Evolutionary conservation across 1,139 yeast genomes (phyloP).

Genomic region (Lodderomyces orthopsilosis): DNA sequence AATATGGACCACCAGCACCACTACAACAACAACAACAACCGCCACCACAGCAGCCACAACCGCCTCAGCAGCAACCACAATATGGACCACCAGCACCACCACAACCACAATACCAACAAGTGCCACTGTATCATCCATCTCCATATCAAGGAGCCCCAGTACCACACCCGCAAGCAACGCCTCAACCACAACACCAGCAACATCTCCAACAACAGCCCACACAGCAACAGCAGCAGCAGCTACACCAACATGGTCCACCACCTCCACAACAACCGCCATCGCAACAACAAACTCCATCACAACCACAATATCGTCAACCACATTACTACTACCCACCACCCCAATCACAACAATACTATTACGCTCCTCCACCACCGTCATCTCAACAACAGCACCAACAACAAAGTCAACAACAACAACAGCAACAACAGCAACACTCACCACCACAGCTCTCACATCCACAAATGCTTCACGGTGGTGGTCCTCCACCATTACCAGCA

Average conservation of each 20-base stretch:
- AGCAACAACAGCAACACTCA: slow-evolving; percentile 9
- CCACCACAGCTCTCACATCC: slow-evolving; percentile 15
- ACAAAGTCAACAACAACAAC: slow-evolving; percentile 8
- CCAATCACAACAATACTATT: slow-evolving; percentile 15
- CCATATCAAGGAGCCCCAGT: slow-evolving; percentile 12
- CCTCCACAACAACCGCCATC: slow-evolving; percentile 17
- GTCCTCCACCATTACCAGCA: slow-evolving; percentile 1
- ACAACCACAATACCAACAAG: slow-evolving; percentile 6
- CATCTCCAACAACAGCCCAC: slow-evolving; percentile 17
- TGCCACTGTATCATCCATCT: slow-evolving; percentile 10
- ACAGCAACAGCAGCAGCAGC: slow-evolving; percentile 16
- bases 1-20: slow-evolving; percentile 8
- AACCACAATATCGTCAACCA: slow-evolving; percentile 6
- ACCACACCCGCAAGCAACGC: slow-evolving; percentile 5
- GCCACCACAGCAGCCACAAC: slow-evolving; percentile 14
- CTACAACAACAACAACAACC: slow-evolving; percentile 12
- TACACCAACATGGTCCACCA: too few relatives aligned
- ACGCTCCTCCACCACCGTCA: slow-evolving; percentile 15
- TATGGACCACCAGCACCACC: slow-evolving; percentile 6
- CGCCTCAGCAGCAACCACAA: slow-evolving; percentile 14
- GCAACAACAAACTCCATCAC: slow-evolving; percentile 15
- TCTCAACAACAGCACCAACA: slow-evolving; percentile 17
- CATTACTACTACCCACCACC: slow-evolving; percentile 15
- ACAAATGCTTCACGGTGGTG: slow-evolving; percentile 19
- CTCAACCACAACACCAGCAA: slow-evolving; percentile 10